phyloP scores from a whole-genome alignment of 2,329 filamentous ascomycete species.

The Beauveria pseudobassiana region DNA sequence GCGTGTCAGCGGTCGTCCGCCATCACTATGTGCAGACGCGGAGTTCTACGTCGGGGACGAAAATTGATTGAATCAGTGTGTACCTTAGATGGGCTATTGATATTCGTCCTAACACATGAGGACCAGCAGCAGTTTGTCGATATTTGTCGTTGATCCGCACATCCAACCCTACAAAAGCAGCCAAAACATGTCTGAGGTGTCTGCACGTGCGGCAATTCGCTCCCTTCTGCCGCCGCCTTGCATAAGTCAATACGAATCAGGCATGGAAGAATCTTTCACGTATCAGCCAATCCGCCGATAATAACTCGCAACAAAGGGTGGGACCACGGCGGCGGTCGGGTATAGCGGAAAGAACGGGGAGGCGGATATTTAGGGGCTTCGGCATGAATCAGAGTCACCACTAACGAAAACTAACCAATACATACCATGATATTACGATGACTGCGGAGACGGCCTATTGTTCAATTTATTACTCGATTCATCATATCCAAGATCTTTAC shows the following conservation, averaged over 20 bases:
- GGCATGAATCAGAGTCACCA: neutral
- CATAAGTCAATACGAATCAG: neutral
- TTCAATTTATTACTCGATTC: too few species aligned
- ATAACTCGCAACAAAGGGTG: neutral
- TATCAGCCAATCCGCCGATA: neutral
- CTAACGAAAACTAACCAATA: neutral
- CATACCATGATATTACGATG: neutral
- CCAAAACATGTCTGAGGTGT: neutral
- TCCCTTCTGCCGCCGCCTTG: neutral
- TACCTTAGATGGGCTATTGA: too few species aligned
- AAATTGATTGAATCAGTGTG: too few species aligned
- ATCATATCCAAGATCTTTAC: neutral
- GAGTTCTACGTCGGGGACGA: too few species aligned
- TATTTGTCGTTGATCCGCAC: neutral
- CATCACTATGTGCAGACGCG: neutral
- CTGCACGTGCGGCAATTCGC: neutral
- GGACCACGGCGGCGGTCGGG: neutral
- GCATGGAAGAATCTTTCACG: neutral
- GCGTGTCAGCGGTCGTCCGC: too few species aligned
- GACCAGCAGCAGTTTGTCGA: neutral
- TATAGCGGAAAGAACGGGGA: slow-evolving; percentile 1
- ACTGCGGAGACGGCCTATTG: neutral
- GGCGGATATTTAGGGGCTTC: neutral
- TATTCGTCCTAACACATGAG: neutral
- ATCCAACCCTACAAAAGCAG: neutral